These are phyloP conservation scores for Aspergillus unguis DNA, from an alignment of 2,329 filamentous ascomycete genomes.

Conservation along the genomic window DNA sequence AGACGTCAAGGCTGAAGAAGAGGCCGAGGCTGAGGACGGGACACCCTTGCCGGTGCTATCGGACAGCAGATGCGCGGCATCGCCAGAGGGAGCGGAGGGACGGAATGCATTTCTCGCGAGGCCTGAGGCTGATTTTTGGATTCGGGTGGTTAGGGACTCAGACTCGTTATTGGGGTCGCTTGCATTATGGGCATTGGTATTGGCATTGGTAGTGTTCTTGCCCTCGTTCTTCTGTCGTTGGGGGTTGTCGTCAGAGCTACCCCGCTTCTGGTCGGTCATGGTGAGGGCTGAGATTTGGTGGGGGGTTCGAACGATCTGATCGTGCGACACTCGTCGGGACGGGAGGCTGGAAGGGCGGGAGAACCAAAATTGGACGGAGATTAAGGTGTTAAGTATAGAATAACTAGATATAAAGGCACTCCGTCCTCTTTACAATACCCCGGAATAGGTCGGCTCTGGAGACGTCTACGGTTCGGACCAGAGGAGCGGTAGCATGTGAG, in stretches of 20 bases:
- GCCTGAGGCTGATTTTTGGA: constrained; percentile 35
- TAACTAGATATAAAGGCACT: background rate
- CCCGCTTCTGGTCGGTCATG: constrained; percentile 24
- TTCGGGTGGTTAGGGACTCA: constrained; percentile 26
- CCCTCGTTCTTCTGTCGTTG: constrained; percentile 10
- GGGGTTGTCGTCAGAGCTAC: constrained; percentile 16
- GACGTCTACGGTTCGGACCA: constrained; percentile 13
- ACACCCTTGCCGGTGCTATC: constrained; percentile 22
- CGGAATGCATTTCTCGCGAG: constrained; percentile 34
- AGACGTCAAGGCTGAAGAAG: constrained; percentile 19
- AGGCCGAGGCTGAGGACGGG: constrained; percentile 4
- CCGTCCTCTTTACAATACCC: no score
- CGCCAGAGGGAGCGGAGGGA: constrained; percentile 18
- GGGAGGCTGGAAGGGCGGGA: background rate
- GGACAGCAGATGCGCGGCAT: constrained; percentile 22
- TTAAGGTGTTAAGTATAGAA: background rate
- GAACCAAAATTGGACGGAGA: constrained; percentile 8
- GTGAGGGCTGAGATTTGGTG: constrained; percentile 1
- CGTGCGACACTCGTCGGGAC: constrained; percentile 1
- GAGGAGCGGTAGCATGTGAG: constrained; percentile 1
- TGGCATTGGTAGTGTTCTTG: background rate
- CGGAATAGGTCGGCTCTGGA: background rate
- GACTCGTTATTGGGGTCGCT: constrained; percentile 12
- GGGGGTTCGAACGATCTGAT: constrained; percentile 5
- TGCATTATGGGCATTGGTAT: constrained; percentile 2